These are phyloP conservation scores for Xylariaceae sp. DNA, from an alignment of 2,329 filamentous ascomycete species.

Conservation along the genomic window DNA sequence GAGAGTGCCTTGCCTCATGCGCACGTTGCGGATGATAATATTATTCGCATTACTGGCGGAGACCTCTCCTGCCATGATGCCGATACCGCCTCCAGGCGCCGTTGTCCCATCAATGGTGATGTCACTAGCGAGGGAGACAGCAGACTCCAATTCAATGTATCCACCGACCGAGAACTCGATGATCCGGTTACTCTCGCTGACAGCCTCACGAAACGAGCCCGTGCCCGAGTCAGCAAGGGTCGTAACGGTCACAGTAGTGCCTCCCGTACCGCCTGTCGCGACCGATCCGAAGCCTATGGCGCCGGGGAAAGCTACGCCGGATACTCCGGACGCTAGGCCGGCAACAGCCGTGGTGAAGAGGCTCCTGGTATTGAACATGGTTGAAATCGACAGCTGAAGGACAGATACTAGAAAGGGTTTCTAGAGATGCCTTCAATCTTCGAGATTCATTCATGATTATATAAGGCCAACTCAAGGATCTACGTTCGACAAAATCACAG, in stretches of 20 bases:
- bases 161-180: not conserved
- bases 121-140: not conserved
- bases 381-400: no score
- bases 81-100: not conserved
- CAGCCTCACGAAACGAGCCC: conserved; percentile 1
- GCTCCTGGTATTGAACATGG: not conserved
- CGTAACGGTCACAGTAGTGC: not conserved
- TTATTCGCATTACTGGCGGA: not conserved
- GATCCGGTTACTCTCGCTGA: not conserved
- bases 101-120: not conserved
- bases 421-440: no score
- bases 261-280: not conserved
- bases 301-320: conserved; percentile 1
- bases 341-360: not conserved
- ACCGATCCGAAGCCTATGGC: conserved; percentile 1
- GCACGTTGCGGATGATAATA: conserved; percentile 1
- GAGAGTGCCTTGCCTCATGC: not conserved
- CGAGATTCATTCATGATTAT: no score
- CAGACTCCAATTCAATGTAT: not conserved
- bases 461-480: no score
- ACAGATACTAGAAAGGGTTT: no score
- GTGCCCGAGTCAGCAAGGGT: not conserved
- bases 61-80: not conserved
- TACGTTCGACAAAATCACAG: no score
- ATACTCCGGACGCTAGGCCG: not conserved